Evolutionary conservation across 1,284 basidiomycete species (phyloP).

Genomic region (Phaffia rhodozyma): DNA sequence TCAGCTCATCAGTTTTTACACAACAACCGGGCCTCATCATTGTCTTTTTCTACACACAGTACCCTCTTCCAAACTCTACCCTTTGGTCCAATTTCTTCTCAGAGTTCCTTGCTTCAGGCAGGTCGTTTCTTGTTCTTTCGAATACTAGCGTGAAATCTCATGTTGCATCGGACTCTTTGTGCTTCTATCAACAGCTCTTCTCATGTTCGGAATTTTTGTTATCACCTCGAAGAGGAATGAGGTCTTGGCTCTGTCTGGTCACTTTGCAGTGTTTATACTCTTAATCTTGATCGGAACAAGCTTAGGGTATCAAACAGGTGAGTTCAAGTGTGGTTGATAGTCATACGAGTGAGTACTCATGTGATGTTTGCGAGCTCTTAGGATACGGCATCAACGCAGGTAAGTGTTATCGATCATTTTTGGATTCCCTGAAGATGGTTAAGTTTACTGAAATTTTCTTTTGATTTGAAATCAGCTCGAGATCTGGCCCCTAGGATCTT

Average conservation of each 20-base stretch:
- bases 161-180: background rate
- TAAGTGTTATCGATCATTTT: background rate
- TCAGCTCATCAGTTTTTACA: background rate
- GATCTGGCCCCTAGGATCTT: slow-evolving; percentile 15
- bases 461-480: background rate
- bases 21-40: background rate
- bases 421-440: background rate
- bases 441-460: background rate
- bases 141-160: background rate
- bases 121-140: background rate
- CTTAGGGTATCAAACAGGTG: slow-evolving; percentile 11
- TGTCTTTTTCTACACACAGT: background rate
- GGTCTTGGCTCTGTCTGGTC: background rate
- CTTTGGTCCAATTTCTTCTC: background rate
- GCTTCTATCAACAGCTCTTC: background rate
- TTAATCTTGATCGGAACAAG: slow-evolving; percentile 9
- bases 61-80: slow-evolving; percentile 5
- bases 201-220: slow-evolving; percentile 9
- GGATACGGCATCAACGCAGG: slow-evolving; percentile 16
- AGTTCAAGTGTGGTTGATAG: background rate
- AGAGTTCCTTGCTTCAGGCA: background rate
- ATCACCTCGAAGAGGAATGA: slow-evolving; percentile 10
- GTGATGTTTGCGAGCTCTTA: background rate
- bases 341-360: background rate
- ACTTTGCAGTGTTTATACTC: slow-evolving; percentile 16